A percentile compares a stretch with the other conserved stretches of the same genome.
These are phyloP conservation scores for Solanum infundibuliforme DNA, from an alignment of 257 asterid genomes.

Conservation along the genomic window DNA sequence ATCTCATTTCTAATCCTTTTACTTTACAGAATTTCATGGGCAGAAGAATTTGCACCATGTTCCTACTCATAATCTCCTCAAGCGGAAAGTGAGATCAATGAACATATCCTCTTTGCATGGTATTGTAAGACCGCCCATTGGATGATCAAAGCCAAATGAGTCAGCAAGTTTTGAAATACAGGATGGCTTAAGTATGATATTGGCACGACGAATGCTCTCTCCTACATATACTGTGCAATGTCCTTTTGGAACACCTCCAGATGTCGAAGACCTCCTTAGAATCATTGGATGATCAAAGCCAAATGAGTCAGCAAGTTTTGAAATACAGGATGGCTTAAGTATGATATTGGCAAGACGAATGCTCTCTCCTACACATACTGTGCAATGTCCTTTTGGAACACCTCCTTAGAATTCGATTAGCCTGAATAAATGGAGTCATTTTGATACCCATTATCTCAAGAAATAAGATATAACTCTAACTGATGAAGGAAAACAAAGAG, in stretches of 20 bases:
- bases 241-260: background rate
- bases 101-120: background rate
- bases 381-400: background rate
- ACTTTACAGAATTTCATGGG: background rate
- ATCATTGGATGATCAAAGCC: background rate
- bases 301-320: background rate
- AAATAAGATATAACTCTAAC: background rate
- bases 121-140: background rate
- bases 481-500: background rate
- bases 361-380: background rate
- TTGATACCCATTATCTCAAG: background rate
- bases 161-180: background rate
- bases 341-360: background rate
- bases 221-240: background rate
- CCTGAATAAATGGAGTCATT: background rate
- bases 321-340: background rate
- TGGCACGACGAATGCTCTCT: background rate
- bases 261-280: background rate
- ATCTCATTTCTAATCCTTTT: background rate
- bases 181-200: background rate
- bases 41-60: background rate
- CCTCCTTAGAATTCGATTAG: background rate
- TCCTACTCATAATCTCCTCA: background rate
- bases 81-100: background rate
- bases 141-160: background rate